phyloP scores from a whole-genome alignment of 768 basidiomycete species.

The Scleroderma bovista region DNA sequence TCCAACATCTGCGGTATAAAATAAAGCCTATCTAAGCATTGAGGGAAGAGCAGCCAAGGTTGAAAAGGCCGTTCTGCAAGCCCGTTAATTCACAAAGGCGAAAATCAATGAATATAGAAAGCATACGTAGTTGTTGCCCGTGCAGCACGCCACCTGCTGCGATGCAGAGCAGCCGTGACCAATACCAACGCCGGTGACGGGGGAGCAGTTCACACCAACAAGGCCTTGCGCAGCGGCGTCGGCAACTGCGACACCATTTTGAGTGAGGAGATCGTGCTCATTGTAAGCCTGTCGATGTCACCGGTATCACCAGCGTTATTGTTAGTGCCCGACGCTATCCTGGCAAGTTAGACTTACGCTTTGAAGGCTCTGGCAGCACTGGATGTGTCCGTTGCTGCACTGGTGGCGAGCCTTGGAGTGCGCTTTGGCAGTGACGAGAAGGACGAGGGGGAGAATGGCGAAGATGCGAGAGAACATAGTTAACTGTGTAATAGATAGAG shows the following conservation, averaged over 20 bases:
- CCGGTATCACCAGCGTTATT: not conserved
- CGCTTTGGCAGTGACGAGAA: not conserved
- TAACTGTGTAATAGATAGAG: not conserved
- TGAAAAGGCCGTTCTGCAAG: not conserved
- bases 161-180: not conserved
- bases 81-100: not conserved
- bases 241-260: constrained; percentile 2
- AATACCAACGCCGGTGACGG: not conserved
- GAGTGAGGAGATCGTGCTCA: not conserved
- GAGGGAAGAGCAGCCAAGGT: not conserved
- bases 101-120: not conserved
- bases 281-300: not conserved
- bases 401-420: not conserved
- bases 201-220: not conserved
- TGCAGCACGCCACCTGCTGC: constrained; percentile 1
- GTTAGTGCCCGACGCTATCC: not conserved
- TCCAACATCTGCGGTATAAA: no score
- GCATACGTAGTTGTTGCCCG: not conserved
- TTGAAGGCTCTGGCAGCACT: not conserved
- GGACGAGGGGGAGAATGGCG: not conserved
- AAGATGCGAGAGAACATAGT: not conserved
- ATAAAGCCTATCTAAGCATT: not conserved
- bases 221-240: constrained; percentile 3
- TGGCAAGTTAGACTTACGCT: not conserved
- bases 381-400: not conserved